phyloP scores from a whole-genome alignment of 164 flowering plant species.

The Stephania cephalantha region DNA sequence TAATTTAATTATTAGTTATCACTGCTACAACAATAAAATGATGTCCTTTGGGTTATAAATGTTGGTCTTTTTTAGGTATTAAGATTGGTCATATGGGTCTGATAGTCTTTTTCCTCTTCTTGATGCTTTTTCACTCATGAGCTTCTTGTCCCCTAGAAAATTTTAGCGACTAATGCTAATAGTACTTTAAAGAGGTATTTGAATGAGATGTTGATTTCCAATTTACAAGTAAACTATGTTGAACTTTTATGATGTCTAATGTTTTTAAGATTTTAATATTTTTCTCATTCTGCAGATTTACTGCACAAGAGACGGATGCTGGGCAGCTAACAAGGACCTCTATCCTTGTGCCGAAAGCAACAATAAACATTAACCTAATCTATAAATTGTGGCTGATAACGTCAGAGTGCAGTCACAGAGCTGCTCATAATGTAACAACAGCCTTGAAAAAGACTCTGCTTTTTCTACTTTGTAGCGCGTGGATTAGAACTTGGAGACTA shows the following conservation, averaged over 20 bases:
- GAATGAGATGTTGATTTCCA: background rate
- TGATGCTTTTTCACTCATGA: background rate
- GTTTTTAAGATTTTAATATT: background rate
- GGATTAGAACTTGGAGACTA: conserved; percentile 63
- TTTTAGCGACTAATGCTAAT: no score
- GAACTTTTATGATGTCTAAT: background rate
- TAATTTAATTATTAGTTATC: no score
- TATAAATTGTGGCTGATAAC: conserved; percentile 86
- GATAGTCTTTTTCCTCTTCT: background rate
- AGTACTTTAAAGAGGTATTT: background rate
- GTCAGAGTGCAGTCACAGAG: conserved; percentile 97
- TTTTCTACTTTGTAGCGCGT: conserved; percentile 77
- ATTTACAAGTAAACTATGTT: background rate
- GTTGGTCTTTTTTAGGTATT: no score
- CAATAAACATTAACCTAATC: conserved; percentile 84
- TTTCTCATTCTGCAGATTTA: conserved; percentile 37
- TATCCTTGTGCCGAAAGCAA: conserved; percentile 75
- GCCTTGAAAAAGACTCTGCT: conserved; percentile 78
- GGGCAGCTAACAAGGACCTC: conserved; percentile 90
- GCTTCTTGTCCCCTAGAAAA: background rate
- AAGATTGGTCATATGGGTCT: background rate
- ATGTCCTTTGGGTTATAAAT: no score
- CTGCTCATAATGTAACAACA: conserved; percentile 89
- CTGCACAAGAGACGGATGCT: conserved; percentile 93
- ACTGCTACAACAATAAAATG: background rate